Evolutionary conservation across 768 basidiomycete genomes (phyloP).

Genomic region (Trametes gibbosa): DNA sequence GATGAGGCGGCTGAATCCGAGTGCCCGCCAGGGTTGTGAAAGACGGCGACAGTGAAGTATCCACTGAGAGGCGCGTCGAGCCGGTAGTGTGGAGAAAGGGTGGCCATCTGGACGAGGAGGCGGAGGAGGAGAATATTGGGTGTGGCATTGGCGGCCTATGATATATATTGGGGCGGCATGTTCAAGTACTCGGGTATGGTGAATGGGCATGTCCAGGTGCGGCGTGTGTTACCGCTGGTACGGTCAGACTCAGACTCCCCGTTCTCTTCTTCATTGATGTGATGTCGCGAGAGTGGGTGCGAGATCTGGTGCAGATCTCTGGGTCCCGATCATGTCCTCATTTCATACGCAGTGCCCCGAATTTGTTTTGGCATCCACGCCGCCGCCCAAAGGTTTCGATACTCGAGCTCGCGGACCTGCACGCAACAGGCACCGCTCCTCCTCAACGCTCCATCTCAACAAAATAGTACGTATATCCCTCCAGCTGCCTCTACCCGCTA

Average conservation of each 20-base stretch:
- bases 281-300: neutral
- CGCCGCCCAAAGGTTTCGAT: neutral
- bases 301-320: neutral
- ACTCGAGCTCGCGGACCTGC: neutral
- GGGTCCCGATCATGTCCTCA: neutral
- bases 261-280: neutral
- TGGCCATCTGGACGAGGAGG: neutral
- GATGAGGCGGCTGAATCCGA: neutral
- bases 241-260: too few species aligned
- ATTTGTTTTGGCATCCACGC: neutral
- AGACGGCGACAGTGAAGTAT: slow-evolving; percentile 2
- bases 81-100: neutral
- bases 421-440: too few species aligned
- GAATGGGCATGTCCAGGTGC: neutral
- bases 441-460: too few species aligned
- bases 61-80: too few species aligned
- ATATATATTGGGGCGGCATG: neutral
- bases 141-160: neutral
- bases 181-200: neutral
- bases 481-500: too few species aligned
- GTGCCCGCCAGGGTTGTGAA: neutral
- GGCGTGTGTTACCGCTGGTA: neutral
- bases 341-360: too few species aligned
- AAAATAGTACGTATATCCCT: too few species aligned
- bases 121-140: too few species aligned